Evolutionary conservation across 1,284 basidiomycete species (phyloP).

Genomic region (Apiotrichum mycotoxinovorans): DNA sequence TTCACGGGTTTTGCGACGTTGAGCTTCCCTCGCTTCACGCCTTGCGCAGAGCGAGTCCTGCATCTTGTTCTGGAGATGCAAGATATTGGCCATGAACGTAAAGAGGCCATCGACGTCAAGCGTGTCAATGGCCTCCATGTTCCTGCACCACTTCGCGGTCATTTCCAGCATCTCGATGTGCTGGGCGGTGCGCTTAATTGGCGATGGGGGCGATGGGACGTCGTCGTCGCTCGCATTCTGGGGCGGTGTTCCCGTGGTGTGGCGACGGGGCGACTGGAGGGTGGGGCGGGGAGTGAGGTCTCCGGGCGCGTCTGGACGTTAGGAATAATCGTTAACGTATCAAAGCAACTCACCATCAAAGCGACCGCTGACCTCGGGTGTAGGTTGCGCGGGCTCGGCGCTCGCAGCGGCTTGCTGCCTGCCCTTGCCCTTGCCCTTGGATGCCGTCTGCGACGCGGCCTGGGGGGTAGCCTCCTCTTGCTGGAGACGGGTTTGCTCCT

Average conservation of each 20-base stretch:
- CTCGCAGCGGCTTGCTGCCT: not conserved
- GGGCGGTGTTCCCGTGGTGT: not conserved
- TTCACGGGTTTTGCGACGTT: too few relatives aligned
- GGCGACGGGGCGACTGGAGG: constrained; percentile 1
- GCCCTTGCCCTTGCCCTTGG: not conserved
- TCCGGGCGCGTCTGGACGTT: constrained; percentile 10
- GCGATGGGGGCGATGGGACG: not conserved
- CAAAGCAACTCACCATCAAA: constrained; percentile 11
- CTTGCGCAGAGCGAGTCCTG: too few relatives aligned
- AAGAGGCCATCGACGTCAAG: too few relatives aligned
- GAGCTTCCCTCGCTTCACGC: too few relatives aligned
- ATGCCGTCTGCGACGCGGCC: not conserved
- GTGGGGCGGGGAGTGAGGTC: constrained; percentile 1
- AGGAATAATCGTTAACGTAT: not conserved
- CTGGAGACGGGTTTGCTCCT: not conserved
- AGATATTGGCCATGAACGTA: constrained; percentile 32
- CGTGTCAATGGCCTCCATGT: too few relatives aligned
- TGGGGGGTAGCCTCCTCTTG: not conserved
- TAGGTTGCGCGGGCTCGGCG: not conserved
- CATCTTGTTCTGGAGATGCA: constrained; percentile 25
- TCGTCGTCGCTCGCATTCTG: not conserved
- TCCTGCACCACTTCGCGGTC: too few relatives aligned
- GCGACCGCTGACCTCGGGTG: constrained; percentile 2
- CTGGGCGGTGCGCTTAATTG: constrained; percentile 12
- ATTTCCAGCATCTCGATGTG: constrained; percentile 29